Conservation (phyloP, 129 eudicot species). For the Glebionis coronaria region DNA sequence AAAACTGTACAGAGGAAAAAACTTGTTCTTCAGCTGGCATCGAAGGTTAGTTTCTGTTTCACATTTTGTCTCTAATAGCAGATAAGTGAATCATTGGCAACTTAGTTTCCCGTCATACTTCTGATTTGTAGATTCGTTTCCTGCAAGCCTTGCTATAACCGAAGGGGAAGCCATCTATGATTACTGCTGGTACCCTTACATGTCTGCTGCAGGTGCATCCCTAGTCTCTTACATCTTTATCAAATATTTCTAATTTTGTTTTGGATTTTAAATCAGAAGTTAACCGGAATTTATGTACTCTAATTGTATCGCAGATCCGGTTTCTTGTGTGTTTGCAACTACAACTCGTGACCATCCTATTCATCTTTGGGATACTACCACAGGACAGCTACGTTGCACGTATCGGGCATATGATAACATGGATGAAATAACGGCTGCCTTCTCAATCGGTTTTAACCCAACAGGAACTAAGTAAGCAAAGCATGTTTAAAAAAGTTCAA, state of each 20-base stretch:
- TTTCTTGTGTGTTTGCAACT: constrained; percentile 81
- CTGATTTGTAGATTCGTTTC: constrained; percentile 68
- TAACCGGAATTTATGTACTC: background rate
- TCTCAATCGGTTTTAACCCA: constrained; percentile 83
- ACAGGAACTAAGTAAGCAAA: constrained; percentile 67
- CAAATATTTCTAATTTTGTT: background rate
- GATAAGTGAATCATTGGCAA: background rate
- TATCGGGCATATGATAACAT: constrained; percentile 95
- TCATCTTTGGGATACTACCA: constrained; percentile 90
- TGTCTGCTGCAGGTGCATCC: constrained; percentile 77
- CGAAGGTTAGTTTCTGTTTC: constrained; percentile 40
- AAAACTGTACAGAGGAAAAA: constrained; percentile 27
- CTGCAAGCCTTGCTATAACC: constrained; percentile 59
- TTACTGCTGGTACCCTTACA: constrained; percentile 92
- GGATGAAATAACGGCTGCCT: constrained; percentile 98
- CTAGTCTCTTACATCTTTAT: background rate
- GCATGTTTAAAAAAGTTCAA: background rate
- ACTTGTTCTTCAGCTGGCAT: constrained; percentile 28
- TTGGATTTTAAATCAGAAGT: constrained; percentile 10
- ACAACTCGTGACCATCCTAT: constrained; percentile 97
- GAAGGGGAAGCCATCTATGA: constrained; percentile 96
- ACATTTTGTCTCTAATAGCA: background rate
- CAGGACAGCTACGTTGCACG: constrained; percentile 97
- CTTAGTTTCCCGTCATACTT: background rate
- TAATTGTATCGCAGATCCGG: constrained; percentile 57